Percentiles rank a stretch among this genome's conserved stretches.
Conservation (phyloP, 148 eudicot species). For the Nepenthes gracilis region DNA sequence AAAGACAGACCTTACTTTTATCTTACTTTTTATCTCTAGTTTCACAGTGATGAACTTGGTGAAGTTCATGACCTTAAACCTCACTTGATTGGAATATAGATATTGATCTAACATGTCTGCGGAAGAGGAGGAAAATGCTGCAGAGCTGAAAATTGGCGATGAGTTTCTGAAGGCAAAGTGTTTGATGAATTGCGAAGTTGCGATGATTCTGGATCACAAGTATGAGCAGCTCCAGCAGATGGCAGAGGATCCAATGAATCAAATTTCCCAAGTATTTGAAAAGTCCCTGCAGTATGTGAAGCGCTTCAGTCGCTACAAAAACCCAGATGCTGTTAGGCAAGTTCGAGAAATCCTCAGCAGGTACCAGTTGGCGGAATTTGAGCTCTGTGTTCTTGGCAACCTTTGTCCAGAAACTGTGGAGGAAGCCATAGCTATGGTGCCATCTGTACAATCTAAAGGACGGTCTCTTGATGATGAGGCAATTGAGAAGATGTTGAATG, state of each 20-base stretch:
- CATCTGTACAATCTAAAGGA: constrained; percentile 77
- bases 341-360: constrained; percentile 85
- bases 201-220: constrained; percentile 71
- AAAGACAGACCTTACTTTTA: too few species aligned
- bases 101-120: neutral
- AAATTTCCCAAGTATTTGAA: constrained; percentile 87
- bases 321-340: constrained; percentile 82
- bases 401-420: constrained; percentile 95
- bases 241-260: constrained; percentile 74
- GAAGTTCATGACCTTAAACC: too few species aligned
- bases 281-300: constrained; percentile 87
- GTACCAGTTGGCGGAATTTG: constrained; percentile 83
- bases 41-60: too few species aligned
- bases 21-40: too few species aligned
- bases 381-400: constrained; percentile 88
- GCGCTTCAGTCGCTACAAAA: constrained; percentile 89
- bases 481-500: constrained; percentile 85
- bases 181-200: constrained; percentile 84
- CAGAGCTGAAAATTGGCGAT: constrained; percentile 8
- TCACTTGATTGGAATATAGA: neutral
- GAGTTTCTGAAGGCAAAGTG: constrained; percentile 97
- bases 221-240: constrained; percentile 77
- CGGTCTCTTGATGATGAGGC: constrained; percentile 71
- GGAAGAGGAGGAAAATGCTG: neutral
- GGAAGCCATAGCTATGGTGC: constrained; percentile 92